A percentile compares a stretch with the other conserved stretches of the same genome.
phyloP scores from a whole-genome alignment of 305 asterid genomes.

The Fraxinus angustifolia region DNA sequence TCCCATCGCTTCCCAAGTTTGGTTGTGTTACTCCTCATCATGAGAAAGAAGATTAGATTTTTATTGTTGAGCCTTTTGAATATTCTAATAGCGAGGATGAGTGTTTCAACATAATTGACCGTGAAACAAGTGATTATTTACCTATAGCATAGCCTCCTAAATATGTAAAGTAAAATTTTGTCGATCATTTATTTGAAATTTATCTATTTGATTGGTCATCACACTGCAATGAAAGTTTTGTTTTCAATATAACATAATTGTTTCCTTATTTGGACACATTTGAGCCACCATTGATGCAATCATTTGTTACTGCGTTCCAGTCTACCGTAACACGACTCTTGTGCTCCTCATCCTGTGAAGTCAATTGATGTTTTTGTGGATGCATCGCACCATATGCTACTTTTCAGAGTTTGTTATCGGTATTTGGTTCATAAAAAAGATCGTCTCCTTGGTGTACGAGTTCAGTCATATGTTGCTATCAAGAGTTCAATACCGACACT shows the following conservation, averaged over 20 bases:
- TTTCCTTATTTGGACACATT: neutral
- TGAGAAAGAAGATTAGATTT: neutral
- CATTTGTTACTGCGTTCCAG: neutral
- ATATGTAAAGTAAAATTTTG: neutral
- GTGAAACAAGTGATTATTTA: neutral
- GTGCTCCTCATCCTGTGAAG: neutral
- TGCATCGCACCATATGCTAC: neutral
- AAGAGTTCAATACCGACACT: neutral
- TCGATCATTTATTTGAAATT: neutral
- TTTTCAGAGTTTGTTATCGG: neutral
- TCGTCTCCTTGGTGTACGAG: neutral
- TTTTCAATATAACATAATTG: neutral
- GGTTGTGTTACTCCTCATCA: neutral
- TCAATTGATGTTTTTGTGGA: neutral
- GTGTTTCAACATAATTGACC: neutral
- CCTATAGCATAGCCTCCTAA: neutral
- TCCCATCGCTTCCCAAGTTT: neutral
- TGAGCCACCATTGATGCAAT: neutral
- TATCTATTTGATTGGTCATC: neutral
- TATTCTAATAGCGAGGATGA: neutral
- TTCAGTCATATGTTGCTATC: neutral
- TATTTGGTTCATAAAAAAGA: neutral
- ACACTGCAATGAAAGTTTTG: neutral
- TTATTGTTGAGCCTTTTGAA: neutral
- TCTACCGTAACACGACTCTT: neutral